Base-by-base conservation (phyloP, 2,329 filamentous ascomycete species). In the Alternaria ethzedia region DNA sequence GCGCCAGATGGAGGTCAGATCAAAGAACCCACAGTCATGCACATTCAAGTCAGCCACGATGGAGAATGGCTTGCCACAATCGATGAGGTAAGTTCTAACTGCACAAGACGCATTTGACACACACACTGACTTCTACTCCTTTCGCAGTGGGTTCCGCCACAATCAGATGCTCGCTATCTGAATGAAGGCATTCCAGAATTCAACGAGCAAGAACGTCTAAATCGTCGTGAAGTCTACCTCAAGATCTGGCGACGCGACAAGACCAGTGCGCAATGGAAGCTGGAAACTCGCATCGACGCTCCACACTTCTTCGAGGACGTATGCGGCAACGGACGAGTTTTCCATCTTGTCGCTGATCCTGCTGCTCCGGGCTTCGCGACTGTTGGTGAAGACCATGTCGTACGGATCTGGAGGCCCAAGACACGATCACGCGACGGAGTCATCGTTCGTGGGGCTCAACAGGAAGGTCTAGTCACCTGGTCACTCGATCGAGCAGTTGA, bases 51-150 rank as follows among this genome's bases (percentile, higher is more conserved):
- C 70, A 95, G 92, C 46, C 83, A 86, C 54, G 91, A 98, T 75
- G 95, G 95, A 17, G 86, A 89, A 68, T 98, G 95, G 94, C 86
- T 99, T 61, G 94, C 91, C 5, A 97, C 93, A 2, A 87, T 97
- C 1, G 96, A 99, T 76, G 92, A 94, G n/a, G 46, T 49, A 49
- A 49, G 46, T 49, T 49, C 23, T 26, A 15, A 26, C 46, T 28
- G 23, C 26, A n/a, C 10, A n/a, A 49, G 46, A 49, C 26, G 46
- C 23, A 49, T 49, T 25, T 26, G 23, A 28, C 15, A 49, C 46
- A 17, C 26, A 49, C 46, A 49, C 46, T 49, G 46, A 49, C 46
- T 49, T 49, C 1, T 25, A 26, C 15, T 41, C 15, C 46, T 28
- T n/a, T 26, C 25, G 46, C 46, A 49, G 74, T 99, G 96, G 96